Evolutionary conservation across 441 rosid genomes (phyloP).

Genomic region (Aquilaria agallochum): DNA sequence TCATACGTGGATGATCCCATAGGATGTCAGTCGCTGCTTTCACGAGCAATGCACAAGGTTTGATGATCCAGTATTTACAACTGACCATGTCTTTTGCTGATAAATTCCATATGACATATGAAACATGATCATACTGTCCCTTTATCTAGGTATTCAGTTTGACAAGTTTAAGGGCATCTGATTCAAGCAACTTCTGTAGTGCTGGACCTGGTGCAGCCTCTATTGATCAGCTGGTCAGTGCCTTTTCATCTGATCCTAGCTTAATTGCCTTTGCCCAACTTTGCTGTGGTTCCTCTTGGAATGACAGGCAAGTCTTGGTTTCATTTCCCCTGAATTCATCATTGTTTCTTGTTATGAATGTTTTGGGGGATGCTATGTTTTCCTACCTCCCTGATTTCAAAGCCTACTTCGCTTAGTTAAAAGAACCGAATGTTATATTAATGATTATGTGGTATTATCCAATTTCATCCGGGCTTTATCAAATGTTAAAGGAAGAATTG

Average conservation of each 20-base stretch:
- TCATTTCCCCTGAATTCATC: background rate
- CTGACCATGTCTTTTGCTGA: slow-evolving; percentile 7
- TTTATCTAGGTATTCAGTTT: slow-evolving; percentile 73
- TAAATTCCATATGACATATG: background rate
- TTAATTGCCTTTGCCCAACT: slow-evolving; percentile 92
- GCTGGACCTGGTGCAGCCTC: slow-evolving; percentile 52
- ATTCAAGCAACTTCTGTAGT: slow-evolving; percentile 25
- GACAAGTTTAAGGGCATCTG: slow-evolving; percentile 41
- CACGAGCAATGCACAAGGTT: slow-evolving; percentile 99
- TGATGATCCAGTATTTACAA: slow-evolving; percentile 10
- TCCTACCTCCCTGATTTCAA: background rate
- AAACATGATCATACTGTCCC: slow-evolving; percentile 10
- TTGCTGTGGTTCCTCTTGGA: slow-evolving; percentile 90
- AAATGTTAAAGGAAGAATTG: too few relatives aligned
- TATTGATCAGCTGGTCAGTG: slow-evolving; percentile 90
- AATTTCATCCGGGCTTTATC: background rate
- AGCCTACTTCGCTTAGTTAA: background rate
- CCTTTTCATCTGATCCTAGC: slow-evolving; percentile 98
- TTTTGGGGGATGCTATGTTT: background rate
- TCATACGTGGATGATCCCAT: slow-evolving; percentile 96
- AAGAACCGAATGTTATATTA: background rate
- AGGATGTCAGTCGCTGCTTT: slow-evolving; percentile 90
- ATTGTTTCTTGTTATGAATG: background rate
- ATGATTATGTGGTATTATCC: background rate
- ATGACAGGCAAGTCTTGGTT: slow-evolving; percentile 50